These are phyloP conservation scores for Penicillium ucsense DNA, from an alignment of 495 filamentous ascomycete genomes.

Conservation along the genomic window DNA sequence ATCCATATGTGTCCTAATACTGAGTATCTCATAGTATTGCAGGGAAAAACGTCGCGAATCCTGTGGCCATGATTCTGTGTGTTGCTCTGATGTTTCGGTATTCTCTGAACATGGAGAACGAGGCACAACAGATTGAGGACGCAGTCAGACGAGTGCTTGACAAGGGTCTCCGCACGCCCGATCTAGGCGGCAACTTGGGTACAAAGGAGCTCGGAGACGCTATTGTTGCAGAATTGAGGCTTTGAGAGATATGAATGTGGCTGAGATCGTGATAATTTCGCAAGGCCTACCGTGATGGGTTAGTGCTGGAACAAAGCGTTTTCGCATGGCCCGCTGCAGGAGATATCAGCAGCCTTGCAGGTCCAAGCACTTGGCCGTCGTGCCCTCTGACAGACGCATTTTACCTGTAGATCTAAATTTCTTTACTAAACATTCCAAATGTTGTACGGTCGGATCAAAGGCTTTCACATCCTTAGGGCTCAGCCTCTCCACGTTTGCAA, in stretches of 20 bases:
- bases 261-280: constrained; percentile 19
- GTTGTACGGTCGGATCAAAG: too few relatives aligned
- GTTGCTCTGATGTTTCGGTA: constrained; percentile 91
- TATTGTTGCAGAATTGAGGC: constrained; percentile 43
- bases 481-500: too few relatives aligned
- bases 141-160: constrained; percentile 75
- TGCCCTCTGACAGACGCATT: too few relatives aligned
- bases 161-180: constrained; percentile 59
- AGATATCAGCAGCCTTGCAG: too few relatives aligned
- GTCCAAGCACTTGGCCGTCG: too few relatives aligned
- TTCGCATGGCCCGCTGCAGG: too few relatives aligned
- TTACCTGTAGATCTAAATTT: too few relatives aligned
- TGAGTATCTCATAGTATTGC: constrained; percentile 18
- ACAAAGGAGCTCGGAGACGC: constrained; percentile 81
- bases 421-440: too few relatives aligned
- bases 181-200: constrained; percentile 63
- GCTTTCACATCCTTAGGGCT: too few relatives aligned
- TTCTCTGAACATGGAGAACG: constrained; percentile 63
- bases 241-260: constrained; percentile 37
- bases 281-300: too few relatives aligned
- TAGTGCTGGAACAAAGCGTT: too few relatives aligned
- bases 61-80: constrained; percentile 73
- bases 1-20: background rate
- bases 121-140: constrained; percentile 66
- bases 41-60: constrained; percentile 44